A percentile compares a stretch with the other conserved stretches of the same genome.
These are phyloP conservation scores for Aspergillus carbonarius DNA, from an alignment of 2,329 filamentous ascomycete species.

Conservation along the genomic window DNA sequence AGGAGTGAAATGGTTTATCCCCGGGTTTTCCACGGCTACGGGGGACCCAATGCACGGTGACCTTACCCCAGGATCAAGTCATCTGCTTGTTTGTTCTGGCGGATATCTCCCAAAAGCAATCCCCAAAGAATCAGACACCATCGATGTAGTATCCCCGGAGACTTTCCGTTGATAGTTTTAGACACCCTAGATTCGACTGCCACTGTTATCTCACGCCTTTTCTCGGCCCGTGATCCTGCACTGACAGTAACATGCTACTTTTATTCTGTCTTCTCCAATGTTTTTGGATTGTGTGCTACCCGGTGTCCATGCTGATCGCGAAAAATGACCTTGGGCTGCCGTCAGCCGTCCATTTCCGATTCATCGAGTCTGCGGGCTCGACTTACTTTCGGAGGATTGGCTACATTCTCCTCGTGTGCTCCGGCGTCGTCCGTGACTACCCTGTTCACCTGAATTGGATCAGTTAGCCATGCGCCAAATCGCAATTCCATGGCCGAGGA, in stretches of 20 bases:
- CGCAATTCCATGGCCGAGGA: neutral
- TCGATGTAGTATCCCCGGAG: neutral
- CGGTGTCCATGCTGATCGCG: conserved; percentile 29
- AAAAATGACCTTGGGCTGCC: conserved; percentile 22
- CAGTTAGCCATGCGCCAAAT: neutral
- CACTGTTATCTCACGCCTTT: neutral
- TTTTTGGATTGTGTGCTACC: conserved; percentile 27
- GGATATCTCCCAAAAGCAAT: neutral
- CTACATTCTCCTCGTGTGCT: conserved; percentile 24
- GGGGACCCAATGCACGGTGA: neutral
- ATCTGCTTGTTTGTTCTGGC: neutral
- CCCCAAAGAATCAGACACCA: neutral
- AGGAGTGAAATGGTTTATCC: neutral
- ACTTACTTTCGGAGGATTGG: conserved; percentile 26
- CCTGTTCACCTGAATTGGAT: conserved; percentile 18
- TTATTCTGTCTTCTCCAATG: conserved; percentile 18
- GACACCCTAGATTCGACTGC: neutral
- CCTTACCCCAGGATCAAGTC: neutral
- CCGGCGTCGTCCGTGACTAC: conserved; percentile 24
- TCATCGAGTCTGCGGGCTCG: neutral
- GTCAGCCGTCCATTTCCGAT: neutral
- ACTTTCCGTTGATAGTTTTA: neutral
- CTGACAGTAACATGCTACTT: neutral
- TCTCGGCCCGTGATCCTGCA: neutral
- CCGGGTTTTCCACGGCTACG: neutral